Conservation (phyloP, 176 grass and related monocot species). For the Triticum urartu region DNA sequence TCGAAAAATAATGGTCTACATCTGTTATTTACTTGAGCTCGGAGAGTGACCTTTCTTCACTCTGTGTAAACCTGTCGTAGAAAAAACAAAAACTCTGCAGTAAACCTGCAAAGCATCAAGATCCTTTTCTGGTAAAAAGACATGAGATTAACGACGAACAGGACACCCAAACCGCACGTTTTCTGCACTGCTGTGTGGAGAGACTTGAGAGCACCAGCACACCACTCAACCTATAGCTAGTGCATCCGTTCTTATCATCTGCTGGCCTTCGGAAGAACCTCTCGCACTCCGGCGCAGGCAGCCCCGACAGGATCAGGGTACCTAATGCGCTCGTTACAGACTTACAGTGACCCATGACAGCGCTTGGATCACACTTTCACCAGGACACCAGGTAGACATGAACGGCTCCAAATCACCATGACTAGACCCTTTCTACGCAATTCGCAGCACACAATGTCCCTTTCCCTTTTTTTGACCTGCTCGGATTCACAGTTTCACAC, state of each 20-base stretch:
- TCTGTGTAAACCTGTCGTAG: too few relatives aligned
- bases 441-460: too few relatives aligned
- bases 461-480: too few relatives aligned
- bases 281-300: neutral
- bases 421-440: neutral
- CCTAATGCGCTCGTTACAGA: neutral
- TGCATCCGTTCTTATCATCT: neutral
- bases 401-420: neutral
- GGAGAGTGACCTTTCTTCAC: too few relatives aligned
- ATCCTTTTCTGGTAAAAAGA: constrained; percentile 1
- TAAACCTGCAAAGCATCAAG: neutral
- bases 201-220: neutral
- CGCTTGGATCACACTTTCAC: neutral
- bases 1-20: neutral
- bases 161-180: neutral
- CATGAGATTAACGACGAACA: neutral
- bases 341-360: neutral
- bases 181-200: neutral
- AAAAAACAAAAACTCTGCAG: neutral
- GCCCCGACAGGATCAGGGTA: neutral
- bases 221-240: neutral
- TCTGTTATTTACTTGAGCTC: neutral
- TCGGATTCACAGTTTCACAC: too few relatives aligned
- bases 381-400: neutral
- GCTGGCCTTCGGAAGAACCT: neutral